Base-by-base conservation (phyloP, 2,329 filamentous ascomycete species). In the Diaporthe caulivora region DNA sequence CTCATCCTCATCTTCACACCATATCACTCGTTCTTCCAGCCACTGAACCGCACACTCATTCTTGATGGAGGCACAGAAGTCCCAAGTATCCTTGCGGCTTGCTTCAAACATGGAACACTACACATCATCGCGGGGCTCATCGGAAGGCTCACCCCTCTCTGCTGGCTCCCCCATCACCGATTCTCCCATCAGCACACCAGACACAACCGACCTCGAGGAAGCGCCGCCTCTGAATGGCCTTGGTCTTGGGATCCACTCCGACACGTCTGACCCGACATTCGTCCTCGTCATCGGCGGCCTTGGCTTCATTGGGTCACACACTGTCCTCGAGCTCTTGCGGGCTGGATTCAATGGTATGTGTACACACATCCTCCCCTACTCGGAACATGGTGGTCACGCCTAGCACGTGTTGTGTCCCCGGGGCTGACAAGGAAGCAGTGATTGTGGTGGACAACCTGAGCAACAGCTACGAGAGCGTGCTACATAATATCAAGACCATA, bases 231-330 rank as follows among this genome's bases (percentile, higher is more conserved):
- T 75, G 26, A 58, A 62, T 2, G 70, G 73, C 1, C 67, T 71
- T 29, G 73, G 73, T 21, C 71, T 75, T 51, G 73, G 73, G 31
- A 31, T 64, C 47, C 58, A 72, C 54, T 72, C 75, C 67, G 51
- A 55, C 70, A 67, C n/a, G 21, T 53, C 58, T 60, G 71, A 75
- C 47, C 72, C 74, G 44, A 68, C 65, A 44, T 82, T 83, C 73
- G 83, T 84, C 70, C 80, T 89, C 77, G 87, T 90, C 37, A 86
- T 88, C 49, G 87, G 87, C 26, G 87, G 87, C 13, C 83, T 88
- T 18, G 87, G 87, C 9, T 89, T 87, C 79, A 89, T 90, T 70
- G 88, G 88, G 37, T 89, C 87, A 2, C 88, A 90, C 78, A 90
- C 88, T 0, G 84, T 85, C 1, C 81, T 89, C 0, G 87, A 89